Evolutionary conservation across 2,329 filamentous ascomycete genomes (phyloP), one percentile per base, ranked within the genome.

Genomic region (Emmonsiellopsis sp.): DNA sequence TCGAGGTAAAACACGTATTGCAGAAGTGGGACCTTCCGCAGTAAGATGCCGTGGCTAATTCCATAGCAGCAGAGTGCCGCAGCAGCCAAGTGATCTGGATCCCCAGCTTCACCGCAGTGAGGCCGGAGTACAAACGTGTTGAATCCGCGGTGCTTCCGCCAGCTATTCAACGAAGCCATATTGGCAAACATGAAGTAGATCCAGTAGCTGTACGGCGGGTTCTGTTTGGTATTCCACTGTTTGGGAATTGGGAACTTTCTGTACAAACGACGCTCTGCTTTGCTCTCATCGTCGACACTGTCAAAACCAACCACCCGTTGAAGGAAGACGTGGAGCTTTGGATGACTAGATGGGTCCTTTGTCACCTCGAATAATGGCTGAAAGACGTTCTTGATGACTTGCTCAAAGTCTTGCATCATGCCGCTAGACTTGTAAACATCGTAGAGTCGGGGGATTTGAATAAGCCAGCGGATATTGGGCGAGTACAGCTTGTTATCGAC

Each of bases 191-290:
- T 78, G 65, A 95, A 95, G 72, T 98, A 98, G 65, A 97, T 87
- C 93, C 93, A 98, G 73, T 98, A 98, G 67, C 87, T 96, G 74
- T 98, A 98, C 0, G 93, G 93, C 11, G 93, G 93, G 65, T 98
- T 98, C 70, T 97, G 91, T 63, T 87, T 90, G 0, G 89, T 90
- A 58, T 84, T 81, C 93, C 93, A 98, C 52, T 84, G 83, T 57
- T 84, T 87, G 4, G 93, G 92, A 21, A 93, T 84, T 0, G 93
- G 93, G 61, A 95, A 98, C 68, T 98, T 98, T 65, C 86, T 87
- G 74, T 90, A 95, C n/a, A 97, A 79, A 17, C 93, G 85, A 32
- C 92, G 84, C 71, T 98, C 93, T 2, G 90, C 80, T 73, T 98
- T 98, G 77, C 91, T 96, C 74, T 98, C 93, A 62, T 98, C 93